These are phyloP conservation scores for Globisporangium paroecandrum DNA, from an alignment of 352 stramenopile genomes.

Conservation along the genomic window DNA sequence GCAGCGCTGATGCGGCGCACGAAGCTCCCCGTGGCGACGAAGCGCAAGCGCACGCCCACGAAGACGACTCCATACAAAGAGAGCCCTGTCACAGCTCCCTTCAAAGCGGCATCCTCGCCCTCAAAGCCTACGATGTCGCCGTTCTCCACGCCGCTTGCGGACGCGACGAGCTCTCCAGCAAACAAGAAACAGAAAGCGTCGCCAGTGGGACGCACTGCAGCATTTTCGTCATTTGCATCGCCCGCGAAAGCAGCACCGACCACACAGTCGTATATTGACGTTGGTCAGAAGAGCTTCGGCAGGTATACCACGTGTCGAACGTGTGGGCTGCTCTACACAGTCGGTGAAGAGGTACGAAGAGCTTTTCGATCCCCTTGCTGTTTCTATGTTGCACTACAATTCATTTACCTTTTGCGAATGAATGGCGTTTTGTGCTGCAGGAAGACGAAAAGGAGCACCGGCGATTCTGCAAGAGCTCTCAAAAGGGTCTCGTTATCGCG, in stretches of 20 bases:
- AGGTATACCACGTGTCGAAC: conserved; percentile 49
- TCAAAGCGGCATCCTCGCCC: background rate
- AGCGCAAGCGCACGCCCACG: conserved; percentile 34
- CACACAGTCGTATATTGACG: conserved; percentile 69
- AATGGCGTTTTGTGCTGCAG: conserved; percentile 16
- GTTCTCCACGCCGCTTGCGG: conserved; percentile 16
- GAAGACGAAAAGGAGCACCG: conserved; percentile 71
- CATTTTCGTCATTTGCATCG: conserved; percentile 2
- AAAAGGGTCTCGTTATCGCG: conserved; percentile 45
- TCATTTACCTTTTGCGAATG: background rate
- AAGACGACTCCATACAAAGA: conserved; percentile 15
- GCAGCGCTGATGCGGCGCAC: conserved; percentile 42
- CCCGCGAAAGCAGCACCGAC: conserved; percentile 17
- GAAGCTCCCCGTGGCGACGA: conserved; percentile 29
- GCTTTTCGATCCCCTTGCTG: background rate
- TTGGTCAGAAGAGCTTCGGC: conserved; percentile 72
- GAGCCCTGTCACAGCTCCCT: background rate
- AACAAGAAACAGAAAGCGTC: conserved; percentile 10
- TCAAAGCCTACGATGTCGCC: conserved; percentile 22
- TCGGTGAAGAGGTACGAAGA: conserved; percentile 46
- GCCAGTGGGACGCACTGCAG: background rate
- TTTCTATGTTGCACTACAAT: background rate
- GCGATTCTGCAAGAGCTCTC: conserved; percentile 46
- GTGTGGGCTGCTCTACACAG: conserved; percentile 73
- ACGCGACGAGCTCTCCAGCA: conserved; percentile 5